Conservation (phyloP, 345 rosid species). For the Sisymbrium altissimum region DNA sequence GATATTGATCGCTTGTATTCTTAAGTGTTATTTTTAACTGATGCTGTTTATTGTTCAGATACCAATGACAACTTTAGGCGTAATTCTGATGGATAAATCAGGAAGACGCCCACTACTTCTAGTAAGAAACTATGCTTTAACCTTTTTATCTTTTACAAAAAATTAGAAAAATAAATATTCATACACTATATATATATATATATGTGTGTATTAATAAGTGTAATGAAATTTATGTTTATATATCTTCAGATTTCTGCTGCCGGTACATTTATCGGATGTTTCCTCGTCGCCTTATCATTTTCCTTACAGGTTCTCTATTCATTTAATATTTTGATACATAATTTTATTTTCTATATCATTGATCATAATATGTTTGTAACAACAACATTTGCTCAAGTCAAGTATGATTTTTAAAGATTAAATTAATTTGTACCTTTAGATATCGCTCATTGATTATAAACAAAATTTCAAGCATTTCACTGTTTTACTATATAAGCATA, state of each 20-base stretch:
- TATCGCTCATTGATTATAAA: too few relatives aligned
- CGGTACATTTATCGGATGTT: conserved; percentile 70
- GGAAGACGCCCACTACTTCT: conserved; percentile 71
- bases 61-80: conserved; percentile 75
- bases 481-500: neutral
- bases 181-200: neutral
- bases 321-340: too few relatives aligned
- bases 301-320: conserved; percentile 44
- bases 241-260: conserved; percentile 67
- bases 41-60: conserved; percentile 33
- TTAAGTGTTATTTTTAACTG: neutral
- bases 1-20: neutral
- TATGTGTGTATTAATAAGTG: neutral
- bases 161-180: neutral
- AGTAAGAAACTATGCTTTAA: conserved; percentile 36
- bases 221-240: neutral
- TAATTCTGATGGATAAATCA: conserved; percentile 61
- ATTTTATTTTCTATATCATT: too few relatives aligned
- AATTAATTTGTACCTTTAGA: too few relatives aligned
- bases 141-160: neutral
- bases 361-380: too few relatives aligned
- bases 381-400: too few relatives aligned
- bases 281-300: conserved; percentile 53
- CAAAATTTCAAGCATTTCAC: neutral
- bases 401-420: too few relatives aligned